Base-by-base conservation (phyloP, 192 early-diverging fungal genomes). In the Chytriomyces confervae region DNA sequence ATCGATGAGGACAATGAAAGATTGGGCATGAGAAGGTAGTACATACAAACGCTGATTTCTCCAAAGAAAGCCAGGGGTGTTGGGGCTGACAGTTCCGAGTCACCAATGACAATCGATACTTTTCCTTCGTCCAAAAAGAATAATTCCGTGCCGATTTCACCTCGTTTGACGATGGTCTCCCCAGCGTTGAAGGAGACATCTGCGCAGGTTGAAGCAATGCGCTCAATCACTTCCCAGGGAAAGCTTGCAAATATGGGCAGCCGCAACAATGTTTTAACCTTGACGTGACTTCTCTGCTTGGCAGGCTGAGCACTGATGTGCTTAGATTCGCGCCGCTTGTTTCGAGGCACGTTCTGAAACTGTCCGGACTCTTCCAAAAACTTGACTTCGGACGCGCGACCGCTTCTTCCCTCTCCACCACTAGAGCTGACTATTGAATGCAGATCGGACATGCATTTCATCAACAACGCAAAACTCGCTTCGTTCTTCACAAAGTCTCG, bases 241-340 rank as follows among this genome's bases (percentile, higher is more conserved):
- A 86, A 82, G 62, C 62, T 78, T 9, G 74, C 69, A 66, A 86
- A 86, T 66, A 86, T 18, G 9, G 84, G 80, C 29, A 86, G 36
- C 36, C 36, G 36, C 36, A 36, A 36, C 36, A 36, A 36, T 36
- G 36, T 36, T 36, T 36, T 36, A 4, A 4, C 36, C 36, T 36
- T 36, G 36, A 36, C 36, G 36, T 36, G 36, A 1, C 36, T 36
- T 4, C 36, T 36, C 36, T 36, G 36, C 3, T 36, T 36, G 36
- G 36, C 36, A 36, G 36, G 36, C 36, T 36, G 74, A 64, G 50
- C 66, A 43, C 13, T 76, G 36, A 20, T 43, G 63, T 65, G 3
- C 3, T 1, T 29, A 43, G 13, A 13, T 65, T 65, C 63, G 53
- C 53, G 13, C 53, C 20, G 53, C 53, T 20, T 57, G 16, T 57